Conservation (phyloP, 257 asterid genomes). For the Solanum dulcamara region DNA sequence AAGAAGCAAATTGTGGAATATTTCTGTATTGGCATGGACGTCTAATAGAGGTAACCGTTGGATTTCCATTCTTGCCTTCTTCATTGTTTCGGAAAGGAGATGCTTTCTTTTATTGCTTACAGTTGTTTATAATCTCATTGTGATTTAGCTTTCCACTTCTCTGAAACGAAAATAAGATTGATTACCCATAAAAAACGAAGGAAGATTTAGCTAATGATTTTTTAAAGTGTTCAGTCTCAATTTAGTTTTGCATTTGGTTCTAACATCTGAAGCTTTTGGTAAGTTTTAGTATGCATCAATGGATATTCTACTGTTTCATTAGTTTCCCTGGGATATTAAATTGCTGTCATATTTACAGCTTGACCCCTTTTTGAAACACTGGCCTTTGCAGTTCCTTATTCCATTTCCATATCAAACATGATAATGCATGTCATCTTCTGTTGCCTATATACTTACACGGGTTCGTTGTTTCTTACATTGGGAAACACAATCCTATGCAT, state of each 20-base stretch:
- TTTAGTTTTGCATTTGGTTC: no score
- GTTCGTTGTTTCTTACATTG: neutral
- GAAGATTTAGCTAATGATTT: neutral
- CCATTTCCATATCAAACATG: neutral
- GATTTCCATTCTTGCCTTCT: neutral
- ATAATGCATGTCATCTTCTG: neutral
- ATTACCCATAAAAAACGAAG: neutral
- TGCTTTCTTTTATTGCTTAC: neutral
- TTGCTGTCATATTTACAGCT: neutral
- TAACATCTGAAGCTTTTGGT: no score
- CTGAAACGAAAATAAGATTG: neutral
- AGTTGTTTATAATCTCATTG: neutral
- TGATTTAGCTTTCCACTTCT: neutral
- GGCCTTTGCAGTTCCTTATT: neutral
- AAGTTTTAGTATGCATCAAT: no score
- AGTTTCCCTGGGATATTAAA: neutral
- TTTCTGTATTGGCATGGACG: constrained; percentile 88
- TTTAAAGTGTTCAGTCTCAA: neutral
- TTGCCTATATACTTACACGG: neutral
- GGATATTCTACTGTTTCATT: neutral
- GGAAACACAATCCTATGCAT: neutral
- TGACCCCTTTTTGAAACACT: neutral
- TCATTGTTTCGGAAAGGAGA: neutral
- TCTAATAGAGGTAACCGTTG: constrained; percentile 52
- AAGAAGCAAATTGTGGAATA: constrained; percentile 67